phyloP scores from a whole-genome alignment of 805 yeast genomes.

The Sugiyamaella marilandica region DNA sequence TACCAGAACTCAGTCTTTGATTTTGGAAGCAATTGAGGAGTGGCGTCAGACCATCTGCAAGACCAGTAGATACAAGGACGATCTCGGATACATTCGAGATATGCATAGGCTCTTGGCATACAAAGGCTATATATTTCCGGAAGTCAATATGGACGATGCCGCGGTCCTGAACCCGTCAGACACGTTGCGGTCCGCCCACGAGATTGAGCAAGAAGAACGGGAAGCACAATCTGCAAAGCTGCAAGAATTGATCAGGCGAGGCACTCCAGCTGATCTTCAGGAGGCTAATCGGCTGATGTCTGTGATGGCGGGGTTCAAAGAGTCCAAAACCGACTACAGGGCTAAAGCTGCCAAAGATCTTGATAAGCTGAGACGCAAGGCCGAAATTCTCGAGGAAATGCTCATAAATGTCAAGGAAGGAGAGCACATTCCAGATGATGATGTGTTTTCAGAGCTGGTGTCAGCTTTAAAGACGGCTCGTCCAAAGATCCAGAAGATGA shows the following conservation, averaged over 20 bases:
- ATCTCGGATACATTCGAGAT: slow-evolving; percentile 85
- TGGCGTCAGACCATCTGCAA: slow-evolving; percentile 95
- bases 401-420: slow-evolving; percentile 38
- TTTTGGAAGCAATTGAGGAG: slow-evolving; percentile 88
- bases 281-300: slow-evolving; percentile 98
- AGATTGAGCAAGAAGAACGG: slow-evolving; percentile 86
- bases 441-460: slow-evolving; percentile 74
- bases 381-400: slow-evolving; percentile 86
- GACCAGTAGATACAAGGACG: slow-evolving; percentile 85
- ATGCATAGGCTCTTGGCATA: slow-evolving; percentile 88
- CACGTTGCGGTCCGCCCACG: slow-evolving; percentile 79
- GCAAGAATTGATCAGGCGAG: slow-evolving; percentile 92
- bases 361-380: slow-evolving; percentile 76
- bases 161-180: slow-evolving; percentile 91
- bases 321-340: slow-evolving; percentile 65
- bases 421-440: slow-evolving; percentile 46
- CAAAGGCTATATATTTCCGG: slow-evolving; percentile 93
- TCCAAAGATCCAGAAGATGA: slow-evolving; percentile 80
- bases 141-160: slow-evolving; percentile 80
- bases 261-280: slow-evolving; percentile 88
- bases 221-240: slow-evolving; percentile 90
- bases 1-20: slow-evolving; percentile 74
- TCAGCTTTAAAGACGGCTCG: slow-evolving; percentile 75
- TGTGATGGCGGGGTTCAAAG: slow-evolving; percentile 96
- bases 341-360: slow-evolving; percentile 80